A percentile compares a stretch with the other conserved stretches of the same genome.
phyloP scores from a whole-genome alignment of 2,329 filamentous ascomycete species.

The Thielaviopsis populi region DNA sequence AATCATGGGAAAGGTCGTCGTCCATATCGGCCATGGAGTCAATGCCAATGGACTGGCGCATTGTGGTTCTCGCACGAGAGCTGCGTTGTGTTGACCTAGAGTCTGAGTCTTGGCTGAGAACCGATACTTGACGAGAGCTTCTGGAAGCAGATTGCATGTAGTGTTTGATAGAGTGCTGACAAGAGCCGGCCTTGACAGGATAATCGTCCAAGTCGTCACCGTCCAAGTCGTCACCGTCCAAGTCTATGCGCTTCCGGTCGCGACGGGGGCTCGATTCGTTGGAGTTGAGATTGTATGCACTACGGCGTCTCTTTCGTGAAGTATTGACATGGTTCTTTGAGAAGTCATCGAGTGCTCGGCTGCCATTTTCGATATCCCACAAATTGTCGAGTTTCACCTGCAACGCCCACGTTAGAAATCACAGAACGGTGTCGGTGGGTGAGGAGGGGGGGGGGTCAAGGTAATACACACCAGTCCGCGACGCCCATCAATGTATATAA shows the following conservation, averaged over 20 bases:
- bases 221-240: neutral
- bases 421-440: neutral
- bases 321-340: neutral
- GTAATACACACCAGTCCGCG: slow-evolving; percentile 29
- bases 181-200: neutral
- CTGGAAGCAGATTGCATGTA: neutral
- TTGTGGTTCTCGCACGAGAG: neutral
- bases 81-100: neutral
- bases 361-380: slow-evolving; percentile 24
- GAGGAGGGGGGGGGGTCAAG: too few relatives aligned
- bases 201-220: neutral
- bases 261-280: neutral
- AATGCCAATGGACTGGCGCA: neutral
- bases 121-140: neutral
- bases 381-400: slow-evolving; percentile 24
- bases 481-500: slow-evolving; percentile 33
- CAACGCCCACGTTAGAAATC: neutral
- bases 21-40: neutral
- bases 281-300: neutral
- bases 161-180: neutral
- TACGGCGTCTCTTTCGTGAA: neutral
- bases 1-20: neutral
- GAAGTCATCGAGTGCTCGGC: slow-evolving; percentile 21
- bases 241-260: neutral
- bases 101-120: neutral